Base-by-base conservation (phyloP, 1,139 yeast genomes). In the Nakaseomyces delphensis region DNA sequence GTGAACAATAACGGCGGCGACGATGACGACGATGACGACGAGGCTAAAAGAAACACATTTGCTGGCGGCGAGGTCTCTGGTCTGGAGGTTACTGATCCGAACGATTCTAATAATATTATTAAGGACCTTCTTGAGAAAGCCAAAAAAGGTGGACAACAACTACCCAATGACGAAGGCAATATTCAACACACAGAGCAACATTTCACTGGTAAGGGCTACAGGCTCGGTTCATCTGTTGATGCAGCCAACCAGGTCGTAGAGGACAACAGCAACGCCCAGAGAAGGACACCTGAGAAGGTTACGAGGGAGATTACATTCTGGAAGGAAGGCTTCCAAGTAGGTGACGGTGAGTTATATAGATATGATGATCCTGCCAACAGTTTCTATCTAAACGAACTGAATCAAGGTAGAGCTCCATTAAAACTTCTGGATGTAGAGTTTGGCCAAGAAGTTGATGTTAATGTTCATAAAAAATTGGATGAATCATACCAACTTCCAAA, bases 11-110 rank as follows among this genome's bases (percentile, higher is more conserved):
- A 60, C 9, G 65, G 58, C 16, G 57, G 52, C 43, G 54, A 56
- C 16, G 72, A 68, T 21, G 79, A 71, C 31, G 76, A 71, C 19
- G 80, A 74, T 33, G 84, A 79, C 43, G 84, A 79, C 42, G 84
- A 76, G 45, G 77, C 79, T 41, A 76, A 79, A 14, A 77, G 78
- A 49, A 75, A 80, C 51, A 79, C 86, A 51, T 77, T 84, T 62
- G 94, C 91, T 55, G 91, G 97, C 3, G 98, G 96, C 43, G 96
- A 89, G 60, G 89, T 89, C 56, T 85, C 96, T 1, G 97, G 83
- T 1, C 69, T 91, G 51, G 95, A 91, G 52, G 96, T 91, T 10
- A 95, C 93, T 59, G 89, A 89, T 59, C 97, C 97, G 8, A 77
- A 79, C 55, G 73, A 77, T 48, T 60, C 66, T n/a, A 65, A 69